phyloP scores from a whole-genome alignment of 2,329 filamentous ascomycete genomes.

The Claviceps maximensis region DNA sequence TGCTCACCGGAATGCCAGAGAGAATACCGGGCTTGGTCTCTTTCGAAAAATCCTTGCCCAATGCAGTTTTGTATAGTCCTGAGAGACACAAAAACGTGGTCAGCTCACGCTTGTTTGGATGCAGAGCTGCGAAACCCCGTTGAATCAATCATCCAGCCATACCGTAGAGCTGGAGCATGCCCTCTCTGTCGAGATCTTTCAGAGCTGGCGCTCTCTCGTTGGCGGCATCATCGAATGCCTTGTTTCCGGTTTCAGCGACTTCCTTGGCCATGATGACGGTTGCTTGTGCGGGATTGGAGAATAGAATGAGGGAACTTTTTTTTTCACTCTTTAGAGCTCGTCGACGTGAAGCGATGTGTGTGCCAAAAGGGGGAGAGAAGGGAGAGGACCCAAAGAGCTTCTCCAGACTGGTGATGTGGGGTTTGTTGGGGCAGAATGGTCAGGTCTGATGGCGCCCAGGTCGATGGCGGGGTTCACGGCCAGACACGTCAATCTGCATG shows the following conservation, averaged over 20 bases:
- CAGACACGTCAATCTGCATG: no score
- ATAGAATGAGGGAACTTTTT: not conserved
- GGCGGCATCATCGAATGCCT: not conserved
- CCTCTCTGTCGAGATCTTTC: not conserved
- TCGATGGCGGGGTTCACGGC: not conserved
- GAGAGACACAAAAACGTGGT: not conserved
- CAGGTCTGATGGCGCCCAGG: not conserved
- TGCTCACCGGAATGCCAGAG: not conserved
- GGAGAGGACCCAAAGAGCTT: not conserved
- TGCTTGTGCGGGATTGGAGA: no score
- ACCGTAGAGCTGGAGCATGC: not conserved
- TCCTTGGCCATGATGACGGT: not conserved
- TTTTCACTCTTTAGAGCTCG: not conserved
- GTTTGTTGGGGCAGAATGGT: not conserved
- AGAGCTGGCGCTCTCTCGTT: not conserved
- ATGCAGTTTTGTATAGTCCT: slow-evolving; percentile 1
- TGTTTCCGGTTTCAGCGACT: not conserved
- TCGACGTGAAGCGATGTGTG: not conserved
- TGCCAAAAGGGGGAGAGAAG: not conserved
- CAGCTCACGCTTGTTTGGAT: not conserved
- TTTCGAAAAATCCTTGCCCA: not conserved
- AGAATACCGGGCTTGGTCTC: not conserved
- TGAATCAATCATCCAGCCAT: not conserved
- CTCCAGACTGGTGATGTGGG: not conserved
- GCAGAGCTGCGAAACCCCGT: not conserved